phyloP scores from a whole-genome alignment of 139 green algal genomes.

The Chlorella sp. region DNA sequence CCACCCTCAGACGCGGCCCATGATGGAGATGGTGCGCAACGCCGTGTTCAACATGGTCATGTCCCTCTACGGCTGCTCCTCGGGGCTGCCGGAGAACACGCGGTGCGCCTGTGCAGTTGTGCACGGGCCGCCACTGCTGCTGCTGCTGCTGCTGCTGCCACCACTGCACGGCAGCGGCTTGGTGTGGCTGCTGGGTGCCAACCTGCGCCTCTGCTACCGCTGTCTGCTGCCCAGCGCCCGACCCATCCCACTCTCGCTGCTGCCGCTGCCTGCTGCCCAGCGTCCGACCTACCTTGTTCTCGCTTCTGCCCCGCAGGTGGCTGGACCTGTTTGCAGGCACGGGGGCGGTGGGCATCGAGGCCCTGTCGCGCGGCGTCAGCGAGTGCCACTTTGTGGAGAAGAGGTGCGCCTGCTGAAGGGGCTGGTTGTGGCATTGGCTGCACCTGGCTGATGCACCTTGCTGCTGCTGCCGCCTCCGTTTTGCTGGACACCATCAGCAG shows the following conservation, averaged over 20 bases:
- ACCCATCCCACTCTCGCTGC: not conserved
- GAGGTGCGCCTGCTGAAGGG: not conserved
- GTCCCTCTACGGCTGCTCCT: constrained; percentile 44
- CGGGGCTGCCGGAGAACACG: constrained; percentile 40
- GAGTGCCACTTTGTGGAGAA: constrained; percentile 91
- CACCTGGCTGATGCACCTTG: not conserved
- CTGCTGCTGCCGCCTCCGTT: not conserved
- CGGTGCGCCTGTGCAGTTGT: constrained; percentile 14
- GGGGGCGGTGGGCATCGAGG: constrained; percentile 66
- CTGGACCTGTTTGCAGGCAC: constrained; percentile 89
- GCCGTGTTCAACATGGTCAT: constrained; percentile 87
- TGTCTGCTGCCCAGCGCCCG: not conserved
- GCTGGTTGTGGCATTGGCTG: not conserved
- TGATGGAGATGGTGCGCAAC: constrained; percentile 88
- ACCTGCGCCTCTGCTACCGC: not conserved
- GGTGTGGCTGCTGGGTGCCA: not conserved
- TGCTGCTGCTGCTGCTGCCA: not conserved
- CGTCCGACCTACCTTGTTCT: too few species aligned
- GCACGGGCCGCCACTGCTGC: not conserved
- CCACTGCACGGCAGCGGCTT: not conserved
- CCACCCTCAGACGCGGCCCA: constrained; percentile 67
- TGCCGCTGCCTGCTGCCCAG: not conserved
- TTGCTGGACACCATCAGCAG: not conserved
- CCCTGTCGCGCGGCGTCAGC: constrained; percentile 59
- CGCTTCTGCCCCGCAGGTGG: constrained; percentile 49